A percentile compares a stretch with the other conserved stretches of the same genome.
These are phyloP conservation scores for Penicillium thymicola DNA, from an alignment of 2,329 filamentous ascomycete genomes.

Conservation along the genomic window DNA sequence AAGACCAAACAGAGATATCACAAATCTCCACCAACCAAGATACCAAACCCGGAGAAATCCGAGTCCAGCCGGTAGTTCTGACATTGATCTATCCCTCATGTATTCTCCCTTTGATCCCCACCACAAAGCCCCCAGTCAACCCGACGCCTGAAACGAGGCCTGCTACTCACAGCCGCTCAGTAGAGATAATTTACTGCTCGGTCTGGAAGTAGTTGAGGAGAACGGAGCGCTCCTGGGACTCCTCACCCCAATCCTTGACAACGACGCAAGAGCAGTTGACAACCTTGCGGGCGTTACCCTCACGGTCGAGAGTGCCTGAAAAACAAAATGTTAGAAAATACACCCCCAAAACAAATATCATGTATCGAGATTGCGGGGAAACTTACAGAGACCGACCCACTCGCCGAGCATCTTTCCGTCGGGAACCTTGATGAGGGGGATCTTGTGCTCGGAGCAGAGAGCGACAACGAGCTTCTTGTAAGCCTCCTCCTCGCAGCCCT, in stretches of 20 bases:
- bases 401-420: slow-evolving; percentile 99
- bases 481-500: slow-evolving; percentile 99
- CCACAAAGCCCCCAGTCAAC: slow-evolving; percentile 10
- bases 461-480: slow-evolving; percentile 99
- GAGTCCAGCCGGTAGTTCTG: neutral
- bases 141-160: neutral
- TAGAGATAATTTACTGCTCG: slow-evolving; percentile 45
- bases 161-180: slow-evolving; percentile 3
- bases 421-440: slow-evolving; percentile 98
- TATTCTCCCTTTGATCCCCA: slow-evolving; percentile 9
- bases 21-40: neutral
- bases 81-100: slow-evolving; percentile 8
- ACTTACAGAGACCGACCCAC: slow-evolving; percentile 99
- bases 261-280: slow-evolving; percentile 99
- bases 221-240: slow-evolving; percentile 97
- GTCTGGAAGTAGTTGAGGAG: slow-evolving; percentile 99
- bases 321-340: slow-evolving; percentile 13
- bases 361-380: slow-evolving; percentile 7
- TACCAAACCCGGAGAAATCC: neutral
- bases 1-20: slow-evolving; percentile 10
- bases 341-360: neutral
- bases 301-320: slow-evolving; percentile 92
- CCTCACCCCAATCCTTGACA: slow-evolving; percentile 99
- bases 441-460: slow-evolving; percentile 99
- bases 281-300: slow-evolving; percentile 99